Evolutionary conservation across 176 grass and related monocot species (phyloP).

Genomic region (Metroxylon sagu): DNA sequence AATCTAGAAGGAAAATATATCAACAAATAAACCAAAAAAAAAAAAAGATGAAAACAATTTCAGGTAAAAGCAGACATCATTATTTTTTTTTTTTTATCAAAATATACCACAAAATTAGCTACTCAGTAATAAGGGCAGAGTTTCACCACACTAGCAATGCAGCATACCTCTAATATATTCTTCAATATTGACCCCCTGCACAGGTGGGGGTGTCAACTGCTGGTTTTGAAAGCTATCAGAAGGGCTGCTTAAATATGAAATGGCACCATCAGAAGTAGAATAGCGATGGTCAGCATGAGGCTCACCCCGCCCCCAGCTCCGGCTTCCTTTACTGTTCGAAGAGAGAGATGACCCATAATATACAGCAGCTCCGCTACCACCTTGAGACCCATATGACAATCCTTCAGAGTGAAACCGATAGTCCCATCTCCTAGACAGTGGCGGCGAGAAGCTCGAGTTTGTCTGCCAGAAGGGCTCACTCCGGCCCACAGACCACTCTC

Average conservation of each 20-base stretch:
- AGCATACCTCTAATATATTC: slow-evolving; percentile 54
- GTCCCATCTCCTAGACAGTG: slow-evolving; percentile 48
- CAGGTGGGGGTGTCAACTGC: slow-evolving; percentile 24
- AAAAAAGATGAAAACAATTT: too few relatives aligned
- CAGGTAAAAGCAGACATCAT: too few relatives aligned
- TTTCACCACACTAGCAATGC: not conserved
- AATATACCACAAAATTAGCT: not conserved
- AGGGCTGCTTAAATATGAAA: slow-evolving; percentile 64
- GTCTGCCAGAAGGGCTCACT: slow-evolving; percentile 42
- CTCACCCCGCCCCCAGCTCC: slow-evolving; percentile 58
- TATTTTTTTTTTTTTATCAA: too few relatives aligned
- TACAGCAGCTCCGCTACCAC: slow-evolving; percentile 27
- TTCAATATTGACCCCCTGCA: slow-evolving; percentile 34
- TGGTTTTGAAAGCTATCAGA: slow-evolving; percentile 50
- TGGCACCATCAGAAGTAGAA: slow-evolving; percentile 43
- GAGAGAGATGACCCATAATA: slow-evolving; percentile 60
- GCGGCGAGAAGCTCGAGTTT: slow-evolving; percentile 52
- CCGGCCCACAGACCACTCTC: slow-evolving; percentile 54
- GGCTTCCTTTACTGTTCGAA: slow-evolving; percentile 52
- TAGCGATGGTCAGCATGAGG: slow-evolving; percentile 27
- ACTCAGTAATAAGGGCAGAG: too few relatives aligned
- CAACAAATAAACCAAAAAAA: too few relatives aligned
- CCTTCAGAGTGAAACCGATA: slow-evolving; percentile 46
- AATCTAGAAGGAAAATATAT: too few relatives aligned
- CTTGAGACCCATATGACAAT: slow-evolving; percentile 52